Percentiles rank a stretch among this genome's conserved stretches.
These are phyloP conservation scores for Fraxinus quadrangulata DNA, from an alignment of 257 asterid genomes.

Conservation along the genomic window DNA sequence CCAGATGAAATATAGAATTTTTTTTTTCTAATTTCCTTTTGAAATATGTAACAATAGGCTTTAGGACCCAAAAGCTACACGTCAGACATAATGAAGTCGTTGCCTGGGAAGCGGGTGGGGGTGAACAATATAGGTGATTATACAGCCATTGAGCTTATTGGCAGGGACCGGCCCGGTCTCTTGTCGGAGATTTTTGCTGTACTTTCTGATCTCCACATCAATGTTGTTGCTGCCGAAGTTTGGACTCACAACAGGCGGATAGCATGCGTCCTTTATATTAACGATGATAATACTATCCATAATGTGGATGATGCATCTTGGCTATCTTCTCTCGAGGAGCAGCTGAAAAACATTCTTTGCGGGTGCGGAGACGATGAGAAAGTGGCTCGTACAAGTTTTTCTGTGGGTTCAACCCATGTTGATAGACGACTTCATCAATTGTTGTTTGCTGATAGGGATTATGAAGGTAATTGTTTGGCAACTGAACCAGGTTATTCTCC, in stretches of 20 bases:
- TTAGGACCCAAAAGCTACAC: conserved; percentile 83
- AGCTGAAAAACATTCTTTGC: conserved; percentile 70
- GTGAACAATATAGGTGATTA: conserved; percentile 64
- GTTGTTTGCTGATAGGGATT: conserved; percentile 80
- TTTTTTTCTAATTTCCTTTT: conserved; percentile 15
- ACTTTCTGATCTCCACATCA: conserved; percentile 75
- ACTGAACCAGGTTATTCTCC: conserved; percentile 37
- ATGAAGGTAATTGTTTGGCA: conserved; percentile 49
- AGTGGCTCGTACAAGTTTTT: conserved; percentile 53
- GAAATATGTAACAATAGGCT: conserved; percentile 44
- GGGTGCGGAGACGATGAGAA: conserved; percentile 51
- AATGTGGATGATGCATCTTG: conserved; percentile 63
- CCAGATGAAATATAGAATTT: background rate
- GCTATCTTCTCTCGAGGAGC: conserved; percentile 71
- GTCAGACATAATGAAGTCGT: conserved; percentile 57
- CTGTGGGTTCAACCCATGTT: conserved; percentile 68
- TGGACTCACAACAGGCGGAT: conserved; percentile 92
- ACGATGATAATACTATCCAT: conserved; percentile 53
- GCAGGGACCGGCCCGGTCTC: conserved; percentile 87
- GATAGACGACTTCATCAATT: conserved; percentile 95
- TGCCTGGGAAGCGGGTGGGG: conserved; percentile 68
- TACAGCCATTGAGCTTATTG: conserved; percentile 83
- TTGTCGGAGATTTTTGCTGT: conserved; percentile 83
- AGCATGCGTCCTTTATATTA: conserved; percentile 86
- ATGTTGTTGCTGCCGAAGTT: conserved; percentile 85